Conservation (phyloP, 345 rosid species). For the Pistacia vera region DNA sequence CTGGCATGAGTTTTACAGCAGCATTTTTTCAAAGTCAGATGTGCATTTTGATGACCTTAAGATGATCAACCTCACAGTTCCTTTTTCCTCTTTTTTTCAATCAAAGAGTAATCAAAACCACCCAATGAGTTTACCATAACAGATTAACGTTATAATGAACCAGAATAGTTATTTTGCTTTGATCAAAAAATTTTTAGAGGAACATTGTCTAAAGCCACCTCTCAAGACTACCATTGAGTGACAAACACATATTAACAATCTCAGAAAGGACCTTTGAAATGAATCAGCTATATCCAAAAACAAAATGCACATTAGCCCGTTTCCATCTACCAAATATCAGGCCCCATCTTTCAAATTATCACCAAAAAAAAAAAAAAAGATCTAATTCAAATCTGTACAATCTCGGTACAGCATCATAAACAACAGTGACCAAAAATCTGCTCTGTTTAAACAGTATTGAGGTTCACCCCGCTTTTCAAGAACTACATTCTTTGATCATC, state of each 20-base stretch:
- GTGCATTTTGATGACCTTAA: too few species aligned
- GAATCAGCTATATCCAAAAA: slow-evolving; percentile 11
- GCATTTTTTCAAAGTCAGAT: too few species aligned
- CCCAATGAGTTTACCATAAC: not conserved
- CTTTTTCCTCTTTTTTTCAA: too few species aligned
- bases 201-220: not conserved
- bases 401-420: slow-evolving; percentile 6
- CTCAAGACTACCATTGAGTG: not conserved
- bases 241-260: not conserved
- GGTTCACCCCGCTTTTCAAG: not conserved
- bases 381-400: slow-evolving; percentile 9
- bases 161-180: not conserved
- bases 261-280: not conserved
- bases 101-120: not conserved
- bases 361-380: not conserved
- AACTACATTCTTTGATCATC: slow-evolving; percentile 23
- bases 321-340: slow-evolving; percentile 7
- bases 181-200: not conserved
- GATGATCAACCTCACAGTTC: too few species aligned
- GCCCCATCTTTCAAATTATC: slow-evolving; percentile 5
- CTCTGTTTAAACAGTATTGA: not conserved
- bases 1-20: too few species aligned
- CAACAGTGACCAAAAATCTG: not conserved
- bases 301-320: not conserved
- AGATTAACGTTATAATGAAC: too few species aligned